A percentile compares a stretch with the other conserved stretches of the same genome.
phyloP scores from a whole-genome alignment of 805 yeast species.

The Candida sakaeoensis region DNA sequence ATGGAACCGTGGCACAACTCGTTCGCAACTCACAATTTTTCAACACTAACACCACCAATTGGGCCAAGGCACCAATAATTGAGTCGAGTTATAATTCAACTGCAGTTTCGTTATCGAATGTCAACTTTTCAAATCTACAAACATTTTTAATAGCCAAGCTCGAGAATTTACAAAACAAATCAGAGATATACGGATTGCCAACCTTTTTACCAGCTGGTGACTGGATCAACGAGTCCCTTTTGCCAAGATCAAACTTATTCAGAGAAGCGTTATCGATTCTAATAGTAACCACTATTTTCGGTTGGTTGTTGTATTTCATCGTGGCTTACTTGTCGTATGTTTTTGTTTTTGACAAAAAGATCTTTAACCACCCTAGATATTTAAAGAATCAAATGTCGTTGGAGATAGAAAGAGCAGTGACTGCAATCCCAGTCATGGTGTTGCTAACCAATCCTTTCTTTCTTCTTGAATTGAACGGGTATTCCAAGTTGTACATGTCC shows the following conservation, averaged over 20 bases:
- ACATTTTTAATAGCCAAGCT: constrained; percentile 9
- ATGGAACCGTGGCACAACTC: constrained; percentile 15
- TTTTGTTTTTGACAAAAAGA: constrained; percentile 79
- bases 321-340: constrained; percentile 76
- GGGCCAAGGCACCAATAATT: constrained; percentile 2
- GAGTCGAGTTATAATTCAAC: not conserved
- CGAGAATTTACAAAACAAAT: constrained; percentile 23
- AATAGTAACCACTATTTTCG: constrained; percentile 71
- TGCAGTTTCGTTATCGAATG: not conserved
- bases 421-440: constrained; percentile 90
- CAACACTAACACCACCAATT: constrained; percentile 2
- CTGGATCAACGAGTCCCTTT: constrained; percentile 60
- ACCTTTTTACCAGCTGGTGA: constrained; percentile 51
- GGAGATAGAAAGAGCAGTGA: constrained; percentile 74
- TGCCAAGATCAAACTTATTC: constrained; percentile 66
- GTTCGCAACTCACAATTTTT: constrained; percentile 9
- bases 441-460: constrained; percentile 87
- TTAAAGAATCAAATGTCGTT: constrained; percentile 87
- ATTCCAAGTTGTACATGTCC: constrained; percentile 71
- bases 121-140: constrained; percentile 7
- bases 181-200: constrained; percentile 62
- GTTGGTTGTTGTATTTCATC: constrained; percentile 74
- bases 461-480: constrained; percentile 76
- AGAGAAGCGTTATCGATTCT: constrained; percentile 71
- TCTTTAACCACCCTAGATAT: constrained; percentile 94